Base-by-base conservation (phyloP, 2,329 filamentous ascomycete genomes). In the Mycogone perniciosa region DNA sequence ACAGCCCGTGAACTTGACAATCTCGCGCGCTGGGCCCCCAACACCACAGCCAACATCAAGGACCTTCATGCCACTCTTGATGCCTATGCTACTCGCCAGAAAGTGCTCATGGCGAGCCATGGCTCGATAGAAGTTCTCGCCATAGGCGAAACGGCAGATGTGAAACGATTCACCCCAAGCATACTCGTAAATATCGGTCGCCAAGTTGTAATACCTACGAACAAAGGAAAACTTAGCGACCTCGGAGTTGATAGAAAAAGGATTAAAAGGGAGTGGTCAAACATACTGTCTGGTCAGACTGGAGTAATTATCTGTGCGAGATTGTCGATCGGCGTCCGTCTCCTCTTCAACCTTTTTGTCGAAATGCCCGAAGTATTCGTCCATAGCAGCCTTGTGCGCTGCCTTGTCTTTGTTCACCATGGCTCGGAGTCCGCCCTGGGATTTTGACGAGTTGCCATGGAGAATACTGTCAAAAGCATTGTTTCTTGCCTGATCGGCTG, bases 91-190 rank as follows among this genome's bases (percentile, higher is more conserved):
- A 71, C 91, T 84, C 43, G 93, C 93, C 31, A 99, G 86, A 75
- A 96, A 97, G 77, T 99, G 93, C 76, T 99, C 93, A 67, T 99
- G 93, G 53, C 93, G 87, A 59, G 91, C 89, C 71, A 97, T 92
- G 55, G 91, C 91, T 72, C 95, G 88, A 70, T 82, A 76, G 76
- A 97, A 97, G 47, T 83, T 76, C 75, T 99, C 93, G 66, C 87
- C 86, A 60, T 84, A 76, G 50, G 89, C 87, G 72, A 92, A 96
- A 57, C 92, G 89, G 75, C 89, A 95, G 80, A 99, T 97, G 74
- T 99, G 92, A 80, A 99, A 99, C 45, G 86, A 92, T 64, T 90
- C 85, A 55, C 89, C 89, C 91, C 93, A 99, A 62, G 91, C 93
- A 62, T 96, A 93, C 76, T 97, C 93, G 77, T 96, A 96, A 46